phyloP scores from a whole-genome alignment of 148 eudicot genomes.

The Rhododendron molle region DNA sequence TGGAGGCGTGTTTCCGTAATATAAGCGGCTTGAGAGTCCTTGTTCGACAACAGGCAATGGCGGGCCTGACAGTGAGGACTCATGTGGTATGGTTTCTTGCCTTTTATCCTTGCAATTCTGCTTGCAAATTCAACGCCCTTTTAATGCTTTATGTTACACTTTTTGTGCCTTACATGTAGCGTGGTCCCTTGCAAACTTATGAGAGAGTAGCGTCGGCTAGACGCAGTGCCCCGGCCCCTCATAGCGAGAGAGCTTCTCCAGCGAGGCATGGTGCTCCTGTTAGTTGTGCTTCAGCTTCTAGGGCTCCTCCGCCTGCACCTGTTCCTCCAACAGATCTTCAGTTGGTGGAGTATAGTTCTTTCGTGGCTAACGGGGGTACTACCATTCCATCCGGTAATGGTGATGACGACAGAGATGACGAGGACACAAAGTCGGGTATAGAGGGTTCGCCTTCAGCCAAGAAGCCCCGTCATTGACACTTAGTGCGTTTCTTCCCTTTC shows the following conservation, averaged over 20 bases:
- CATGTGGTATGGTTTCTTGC: not conserved
- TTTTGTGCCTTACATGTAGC: not conserved
- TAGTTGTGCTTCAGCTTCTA: not conserved
- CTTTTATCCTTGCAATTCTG: not conserved
- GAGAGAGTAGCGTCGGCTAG: not conserved
- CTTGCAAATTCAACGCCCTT: not conserved
- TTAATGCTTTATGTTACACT: not conserved
- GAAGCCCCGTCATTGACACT: not conserved
- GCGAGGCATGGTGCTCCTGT: not conserved
- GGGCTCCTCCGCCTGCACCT: not conserved
- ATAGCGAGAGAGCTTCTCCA: not conserved
- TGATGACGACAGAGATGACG: no score
- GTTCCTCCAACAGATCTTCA: not conserved
- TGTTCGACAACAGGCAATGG: not conserved
- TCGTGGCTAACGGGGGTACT: not conserved
- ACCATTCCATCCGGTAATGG: not conserved
- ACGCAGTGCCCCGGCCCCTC: not conserved
- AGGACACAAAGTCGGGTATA: not conserved
- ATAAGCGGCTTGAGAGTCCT: not conserved
- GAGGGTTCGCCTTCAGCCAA: not conserved
- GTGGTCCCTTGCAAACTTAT: not conserved
- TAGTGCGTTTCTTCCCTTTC: not conserved
- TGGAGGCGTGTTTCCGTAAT: not conserved
- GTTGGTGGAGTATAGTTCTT: not conserved
- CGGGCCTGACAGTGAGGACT: not conserved